phyloP scores from a whole-genome alignment of 1,139 yeast genomes.

The Hanseniaspora sp. region DNA sequence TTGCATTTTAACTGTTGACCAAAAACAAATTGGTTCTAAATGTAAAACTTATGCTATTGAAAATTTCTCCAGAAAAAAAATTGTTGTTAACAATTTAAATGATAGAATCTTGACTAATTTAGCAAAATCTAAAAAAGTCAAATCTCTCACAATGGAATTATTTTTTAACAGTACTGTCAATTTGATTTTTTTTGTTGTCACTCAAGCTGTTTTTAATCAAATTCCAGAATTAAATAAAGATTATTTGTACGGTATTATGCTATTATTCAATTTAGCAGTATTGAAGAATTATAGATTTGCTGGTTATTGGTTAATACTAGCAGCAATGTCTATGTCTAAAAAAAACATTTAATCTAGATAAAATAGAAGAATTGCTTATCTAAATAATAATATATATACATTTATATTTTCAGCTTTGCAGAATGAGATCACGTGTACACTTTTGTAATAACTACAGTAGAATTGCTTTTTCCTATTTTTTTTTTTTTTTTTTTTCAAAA shows the following conservation, averaged over 20 bases:
- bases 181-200: not conserved
- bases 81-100: conserved; percentile 8
- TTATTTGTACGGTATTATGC: conserved; percentile 15
- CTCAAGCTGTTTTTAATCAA: not conserved
- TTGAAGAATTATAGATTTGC: conserved; percentile 14
- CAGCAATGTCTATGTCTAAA: conserved; percentile 1
- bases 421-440: not conserved
- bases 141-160: not conserved
- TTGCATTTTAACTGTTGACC: conserved; percentile 15
- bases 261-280: not conserved
- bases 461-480: too few relatives aligned
- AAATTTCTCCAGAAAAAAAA: conserved; percentile 14
- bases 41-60: conserved; percentile 13
- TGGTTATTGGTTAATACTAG: conserved; percentile 11
- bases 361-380: too few relatives aligned
- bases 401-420: too few relatives aligned
- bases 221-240: not conserved
- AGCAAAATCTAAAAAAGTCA: not conserved
- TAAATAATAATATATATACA: too few relatives aligned
- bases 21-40: not conserved
- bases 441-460: not conserved
- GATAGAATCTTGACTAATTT: conserved; percentile 11
- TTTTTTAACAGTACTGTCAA: conserved; percentile 4
- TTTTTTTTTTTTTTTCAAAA: too few relatives aligned
- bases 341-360: not conserved